Conservation (phyloP, 169 alveolate species). For the Eimeria tenella region DNA sequence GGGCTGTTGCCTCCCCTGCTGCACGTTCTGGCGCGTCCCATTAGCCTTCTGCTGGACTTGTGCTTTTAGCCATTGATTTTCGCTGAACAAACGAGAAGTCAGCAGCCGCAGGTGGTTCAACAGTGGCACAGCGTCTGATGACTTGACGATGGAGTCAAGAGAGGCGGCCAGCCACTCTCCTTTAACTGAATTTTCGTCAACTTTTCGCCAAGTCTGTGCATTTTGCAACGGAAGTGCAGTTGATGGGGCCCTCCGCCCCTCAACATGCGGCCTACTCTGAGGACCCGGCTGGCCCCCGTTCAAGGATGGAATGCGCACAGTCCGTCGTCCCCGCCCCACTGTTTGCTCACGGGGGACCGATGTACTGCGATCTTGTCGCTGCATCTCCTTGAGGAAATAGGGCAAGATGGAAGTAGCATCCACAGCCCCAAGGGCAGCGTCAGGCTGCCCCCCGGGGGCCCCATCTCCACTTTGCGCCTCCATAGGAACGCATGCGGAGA, state of each 20-base stretch:
- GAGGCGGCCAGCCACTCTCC: conserved; percentile 56
- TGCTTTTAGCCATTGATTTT: not conserved
- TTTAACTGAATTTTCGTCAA: not conserved
- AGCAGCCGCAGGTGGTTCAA: conserved; percentile 60
- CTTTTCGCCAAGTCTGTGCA: not conserved
- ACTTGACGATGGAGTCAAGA: conserved; percentile 33
- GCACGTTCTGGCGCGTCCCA: not conserved
- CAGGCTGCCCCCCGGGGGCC: conserved; percentile 32
- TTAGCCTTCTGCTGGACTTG: conserved; percentile 10
- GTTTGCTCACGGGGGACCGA: not conserved
- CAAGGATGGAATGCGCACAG: not conserved
- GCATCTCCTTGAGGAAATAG: conserved; percentile 51
- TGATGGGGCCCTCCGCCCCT: not conserved
- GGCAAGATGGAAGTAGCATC: conserved; percentile 40
- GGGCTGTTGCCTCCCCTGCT: not conserved
- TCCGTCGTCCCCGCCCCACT: conserved; percentile 23
- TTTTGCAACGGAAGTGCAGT: not conserved
- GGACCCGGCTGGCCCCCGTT: not conserved
- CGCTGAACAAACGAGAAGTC: conserved; percentile 47
- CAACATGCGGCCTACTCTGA: conserved; percentile 16
- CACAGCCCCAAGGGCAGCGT: conserved; percentile 54
- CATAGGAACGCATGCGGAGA: not conserved
- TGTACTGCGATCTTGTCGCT: conserved; percentile 21
- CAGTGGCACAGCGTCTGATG: conserved; percentile 57
- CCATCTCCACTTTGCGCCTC: conserved; percentile 39